These are phyloP conservation scores for Candida dubliniensis DNA, from an alignment of 1,139 yeast genomes.

Conservation along the genomic window DNA sequence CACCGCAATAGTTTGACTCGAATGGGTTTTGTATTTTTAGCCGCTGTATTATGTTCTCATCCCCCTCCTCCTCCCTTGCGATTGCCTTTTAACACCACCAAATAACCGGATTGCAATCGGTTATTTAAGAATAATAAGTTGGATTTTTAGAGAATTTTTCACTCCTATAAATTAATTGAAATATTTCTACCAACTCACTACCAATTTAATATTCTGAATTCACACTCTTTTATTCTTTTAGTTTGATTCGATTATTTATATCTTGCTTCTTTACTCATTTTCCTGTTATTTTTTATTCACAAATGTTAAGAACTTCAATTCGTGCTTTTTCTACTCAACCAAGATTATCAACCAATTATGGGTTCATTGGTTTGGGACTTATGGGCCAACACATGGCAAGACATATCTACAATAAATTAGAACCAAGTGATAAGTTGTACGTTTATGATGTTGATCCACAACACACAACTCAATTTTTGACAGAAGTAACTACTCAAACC, in stretches of 20 bases:
- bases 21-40: too few species aligned
- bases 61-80: too few species aligned
- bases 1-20: too few species aligned
- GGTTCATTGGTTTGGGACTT: slow-evolving; percentile 59
- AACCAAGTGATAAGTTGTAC: slow-evolving; percentile 39
- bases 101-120: too few species aligned
- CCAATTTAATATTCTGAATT: too few species aligned
- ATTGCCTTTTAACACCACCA: too few species aligned
- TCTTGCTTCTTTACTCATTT: not conserved
- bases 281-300: not conserved
- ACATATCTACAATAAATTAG: slow-evolving; percentile 47
- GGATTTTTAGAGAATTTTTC: too few species aligned
- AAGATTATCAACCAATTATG: slow-evolving; percentile 32
- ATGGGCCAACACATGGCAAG: slow-evolving; percentile 65
- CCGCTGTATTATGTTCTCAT: too few species aligned
- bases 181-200: too few species aligned
- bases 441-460: slow-evolving; percentile 45
- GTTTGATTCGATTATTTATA: not conserved
- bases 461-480: slow-evolving; percentile 30
- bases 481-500: slow-evolving; percentile 23
- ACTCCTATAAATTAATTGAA: too few species aligned
- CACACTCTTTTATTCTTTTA: not conserved
- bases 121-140: too few species aligned
- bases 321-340: slow-evolving; percentile 25
- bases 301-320: slow-evolving; percentile 11